phyloP scores from a whole-genome alignment of 495 filamentous ascomycete species.

The Durotheca rogersii region DNA sequence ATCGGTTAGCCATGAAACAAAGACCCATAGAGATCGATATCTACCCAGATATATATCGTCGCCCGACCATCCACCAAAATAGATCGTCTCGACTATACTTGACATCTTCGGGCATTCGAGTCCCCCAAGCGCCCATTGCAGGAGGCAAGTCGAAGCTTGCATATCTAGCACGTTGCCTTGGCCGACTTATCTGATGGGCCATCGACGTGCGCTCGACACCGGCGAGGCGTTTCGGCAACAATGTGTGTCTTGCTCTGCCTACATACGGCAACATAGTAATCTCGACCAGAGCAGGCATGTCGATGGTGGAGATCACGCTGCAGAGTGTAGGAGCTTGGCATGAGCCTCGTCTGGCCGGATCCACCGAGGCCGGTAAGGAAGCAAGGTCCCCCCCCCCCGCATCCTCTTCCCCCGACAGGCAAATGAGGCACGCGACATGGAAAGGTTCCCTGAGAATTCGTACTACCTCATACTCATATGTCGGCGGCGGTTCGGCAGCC shows the following conservation, averaged over 20 bases:
- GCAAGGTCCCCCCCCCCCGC: no score
- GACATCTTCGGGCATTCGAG: slow-evolving; percentile 4
- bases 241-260: slow-evolving; percentile 7
- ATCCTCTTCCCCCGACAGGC: slow-evolving; percentile 15
- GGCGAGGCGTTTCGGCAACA: no score
- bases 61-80: slow-evolving; percentile 10
- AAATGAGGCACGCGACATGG: neutral
- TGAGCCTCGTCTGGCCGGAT: slow-evolving; percentile 21
- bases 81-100: slow-evolving; percentile 26
- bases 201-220: slow-evolving; percentile 15
- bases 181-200: slow-evolving; percentile 3
- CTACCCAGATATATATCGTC: slow-evolving; percentile 5
- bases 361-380: slow-evolving; percentile 13
- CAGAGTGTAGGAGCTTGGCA: slow-evolving; percentile 20
- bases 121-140: slow-evolving; percentile 1
- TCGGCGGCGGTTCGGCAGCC: no score
- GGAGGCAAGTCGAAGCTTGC: slow-evolving; percentile 21
- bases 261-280: slow-evolving; percentile 11
- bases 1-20: slow-evolving; percentile 19
- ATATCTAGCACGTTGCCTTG: slow-evolving; percentile 21
- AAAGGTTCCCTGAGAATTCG: no score
- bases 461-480: no score
- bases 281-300: slow-evolving; percentile 13
- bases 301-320: slow-evolving; percentile 18
- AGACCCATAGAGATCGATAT: slow-evolving; percentile 17